These are phyloP conservation scores for Sporothrix brunneoviolacea DNA, from an alignment of 2,329 filamentous ascomycete genomes.

Conservation along the genomic window DNA sequence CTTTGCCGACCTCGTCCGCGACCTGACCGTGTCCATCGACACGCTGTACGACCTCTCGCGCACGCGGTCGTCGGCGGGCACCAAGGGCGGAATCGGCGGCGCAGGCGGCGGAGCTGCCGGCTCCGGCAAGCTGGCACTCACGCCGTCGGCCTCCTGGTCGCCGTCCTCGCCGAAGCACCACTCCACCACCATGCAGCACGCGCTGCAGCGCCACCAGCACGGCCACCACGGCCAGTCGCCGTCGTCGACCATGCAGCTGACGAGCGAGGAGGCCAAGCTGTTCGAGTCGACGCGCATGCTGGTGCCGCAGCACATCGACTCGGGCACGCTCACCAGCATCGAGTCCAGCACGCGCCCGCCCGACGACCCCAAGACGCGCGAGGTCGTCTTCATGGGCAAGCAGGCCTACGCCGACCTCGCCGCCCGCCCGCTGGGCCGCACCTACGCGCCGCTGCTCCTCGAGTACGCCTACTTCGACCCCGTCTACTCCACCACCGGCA, in stretches of 20 bases:
- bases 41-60: constrained; percentile 70
- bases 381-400: constrained; percentile 47
- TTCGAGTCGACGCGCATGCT: constrained; percentile 57
- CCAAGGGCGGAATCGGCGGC: constrained; percentile 17
- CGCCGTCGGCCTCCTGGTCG: not conserved
- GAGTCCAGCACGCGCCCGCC: constrained; percentile 30
- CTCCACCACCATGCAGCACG: constrained; percentile 6
- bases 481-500: constrained; percentile 55
- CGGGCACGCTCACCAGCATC: constrained; percentile 42
- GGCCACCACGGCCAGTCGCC: constrained; percentile 19
- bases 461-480: constrained; percentile 63
- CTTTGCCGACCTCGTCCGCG: constrained; percentile 67
- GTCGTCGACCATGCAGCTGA: constrained; percentile 21
- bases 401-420: constrained; percentile 45
- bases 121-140: constrained; percentile 26
- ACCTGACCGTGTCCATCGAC: constrained; percentile 72
- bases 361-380: constrained; percentile 32
- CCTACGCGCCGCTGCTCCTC: constrained; percentile 55
- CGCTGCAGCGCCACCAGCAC: not conserved
- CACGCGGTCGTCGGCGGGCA: constrained; percentile 46
- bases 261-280: constrained; percentile 35
- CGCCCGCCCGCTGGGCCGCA: constrained; percentile 33
- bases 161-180: constrained; percentile 21
- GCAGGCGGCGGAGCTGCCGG: not conserved
- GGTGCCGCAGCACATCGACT: constrained; percentile 55